Evolutionary conservation across 495 filamentous ascomycete species (phyloP).

Genomic region (Neurospora sp.): DNA sequence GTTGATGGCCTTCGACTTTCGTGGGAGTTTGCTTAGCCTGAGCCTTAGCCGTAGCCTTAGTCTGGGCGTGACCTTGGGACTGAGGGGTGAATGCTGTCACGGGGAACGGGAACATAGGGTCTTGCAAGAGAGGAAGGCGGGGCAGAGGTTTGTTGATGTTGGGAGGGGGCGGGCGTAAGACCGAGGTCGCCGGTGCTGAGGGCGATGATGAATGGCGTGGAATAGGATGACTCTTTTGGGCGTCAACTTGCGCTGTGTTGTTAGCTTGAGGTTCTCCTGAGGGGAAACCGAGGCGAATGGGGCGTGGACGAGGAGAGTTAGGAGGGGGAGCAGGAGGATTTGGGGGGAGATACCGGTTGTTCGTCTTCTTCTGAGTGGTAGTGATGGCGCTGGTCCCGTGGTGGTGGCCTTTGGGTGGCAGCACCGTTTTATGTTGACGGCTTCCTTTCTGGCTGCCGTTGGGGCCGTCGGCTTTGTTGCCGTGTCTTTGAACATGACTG

Average conservation of each 20-base stretch:
- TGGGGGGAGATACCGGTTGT: not conserved
- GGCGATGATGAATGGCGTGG: not conserved
- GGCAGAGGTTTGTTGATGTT: not conserved
- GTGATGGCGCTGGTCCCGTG: not conserved
- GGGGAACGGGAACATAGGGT: not conserved
- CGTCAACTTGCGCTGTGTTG: not conserved
- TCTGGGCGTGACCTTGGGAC: not conserved
- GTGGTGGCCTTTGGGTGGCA: not conserved
- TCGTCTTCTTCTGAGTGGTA: not conserved
- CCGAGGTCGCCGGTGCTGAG: not conserved
- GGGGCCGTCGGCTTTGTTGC: not conserved
- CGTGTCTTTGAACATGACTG: not conserved
- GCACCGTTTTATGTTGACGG: not conserved
- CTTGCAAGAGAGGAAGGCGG: not conserved
- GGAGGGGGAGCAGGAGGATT: not conserved
- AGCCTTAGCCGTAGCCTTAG: too few relatives aligned
- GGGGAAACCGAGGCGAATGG: not conserved
- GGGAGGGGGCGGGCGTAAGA: not conserved
- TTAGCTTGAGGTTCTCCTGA: not conserved
- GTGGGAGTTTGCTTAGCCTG: too few relatives aligned
- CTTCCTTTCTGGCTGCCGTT: not conserved
- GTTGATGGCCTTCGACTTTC: too few relatives aligned
- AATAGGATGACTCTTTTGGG: not conserved
- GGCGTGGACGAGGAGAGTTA: not conserved
- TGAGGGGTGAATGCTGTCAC: not conserved